These are phyloP conservation scores for Penicillium cosmopolitanum DNA, from an alignment of 495 filamentous ascomycete genomes.

Conservation along the genomic window DNA sequence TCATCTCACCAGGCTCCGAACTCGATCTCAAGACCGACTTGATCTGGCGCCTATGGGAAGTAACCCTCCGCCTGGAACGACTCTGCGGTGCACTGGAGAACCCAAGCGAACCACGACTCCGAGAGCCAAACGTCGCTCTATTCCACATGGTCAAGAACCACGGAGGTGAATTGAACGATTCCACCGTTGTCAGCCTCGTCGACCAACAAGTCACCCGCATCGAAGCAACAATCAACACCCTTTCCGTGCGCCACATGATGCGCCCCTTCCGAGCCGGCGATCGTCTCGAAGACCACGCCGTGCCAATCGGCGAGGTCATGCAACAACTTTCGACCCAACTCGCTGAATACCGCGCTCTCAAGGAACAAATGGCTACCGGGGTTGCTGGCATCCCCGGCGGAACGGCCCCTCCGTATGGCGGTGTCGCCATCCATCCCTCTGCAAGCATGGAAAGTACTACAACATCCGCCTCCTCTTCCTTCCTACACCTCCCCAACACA, in stretches of 20 bases:
- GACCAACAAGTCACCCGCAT: conserved; percentile 94
- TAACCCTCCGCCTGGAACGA: conserved; percentile 88
- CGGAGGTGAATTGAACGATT: conserved; percentile 85
- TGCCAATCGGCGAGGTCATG: conserved; percentile 55
- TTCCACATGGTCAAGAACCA: conserved; percentile 80
- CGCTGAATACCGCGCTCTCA: conserved; percentile 54
- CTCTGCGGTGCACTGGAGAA: conserved; percentile 85
- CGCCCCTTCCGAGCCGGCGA: conserved; percentile 52
- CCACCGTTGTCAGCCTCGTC: conserved; percentile 80
- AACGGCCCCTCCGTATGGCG: conserved; percentile 16
- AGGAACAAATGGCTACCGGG: conserved; percentile 47
- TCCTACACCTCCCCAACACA: conserved; percentile 24
- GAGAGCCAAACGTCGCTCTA: conserved; percentile 77
- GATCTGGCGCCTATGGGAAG: conserved; percentile 88
- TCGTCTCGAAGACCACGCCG: conserved; percentile 51
- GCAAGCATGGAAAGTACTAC: conserved; percentile 25
- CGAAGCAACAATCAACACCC: conserved; percentile 73
- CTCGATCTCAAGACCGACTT: conserved; percentile 75
- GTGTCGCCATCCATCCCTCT: conserved; percentile 20
- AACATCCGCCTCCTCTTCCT: conserved; percentile 41
- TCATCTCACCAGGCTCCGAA: conserved; percentile 57
- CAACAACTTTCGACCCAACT: conserved; percentile 51
- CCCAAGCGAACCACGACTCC: conserved; percentile 56
- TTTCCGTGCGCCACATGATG: conserved; percentile 68
- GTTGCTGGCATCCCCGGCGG: conserved; percentile 34